A percentile compares a stretch with the other conserved stretches of the same genome.
These are phyloP conservation scores for Nitzschia sp. DNA, from an alignment of 108 stramenopile species.

Conservation along the genomic window DNA sequence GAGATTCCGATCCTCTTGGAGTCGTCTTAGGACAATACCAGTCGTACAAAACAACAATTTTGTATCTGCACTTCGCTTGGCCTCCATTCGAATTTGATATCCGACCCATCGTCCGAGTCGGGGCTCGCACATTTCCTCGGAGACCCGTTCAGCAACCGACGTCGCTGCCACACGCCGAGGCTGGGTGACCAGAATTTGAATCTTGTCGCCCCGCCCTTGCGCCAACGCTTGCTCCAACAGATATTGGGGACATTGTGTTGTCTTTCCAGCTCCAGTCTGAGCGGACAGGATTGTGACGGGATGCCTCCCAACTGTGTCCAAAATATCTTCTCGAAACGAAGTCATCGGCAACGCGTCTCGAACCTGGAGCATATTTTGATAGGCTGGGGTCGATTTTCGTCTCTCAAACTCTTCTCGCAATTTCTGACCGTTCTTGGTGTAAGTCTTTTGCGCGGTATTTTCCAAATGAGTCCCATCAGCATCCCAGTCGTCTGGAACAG, in stretches of 20 bases:
- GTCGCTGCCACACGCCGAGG: conserved; percentile 76
- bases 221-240: conserved; percentile 76
- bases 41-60: conserved; percentile 95
- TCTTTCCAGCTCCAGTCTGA: conserved; percentile 78
- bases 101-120: conserved; percentile 75
- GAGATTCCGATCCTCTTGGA: conserved; percentile 88
- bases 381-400: conserved; percentile 34
- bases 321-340: conserved; percentile 42
- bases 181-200: conserved; percentile 80
- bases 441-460: not conserved
- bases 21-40: conserved; percentile 87
- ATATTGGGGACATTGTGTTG: conserved; percentile 81
- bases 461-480: not conserved
- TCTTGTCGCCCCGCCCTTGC: conserved; percentile 42
- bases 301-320: conserved; percentile 45
- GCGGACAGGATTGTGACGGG: conserved; percentile 66
- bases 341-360: conserved; percentile 58
- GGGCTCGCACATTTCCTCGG: conserved; percentile 67
- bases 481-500: not conserved
- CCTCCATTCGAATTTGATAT: conserved; percentile 91
- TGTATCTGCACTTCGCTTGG: conserved; percentile 57
- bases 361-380: conserved; percentile 40
- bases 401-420: conserved; percentile 36
- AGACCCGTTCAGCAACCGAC: conserved; percentile 74
- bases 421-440: not conserved